Percentiles rank a stretch among this genome's conserved stretches.
Conservation (phyloP, 108 stramenopile species). For the Stephanodiscus minutulus region DNA sequence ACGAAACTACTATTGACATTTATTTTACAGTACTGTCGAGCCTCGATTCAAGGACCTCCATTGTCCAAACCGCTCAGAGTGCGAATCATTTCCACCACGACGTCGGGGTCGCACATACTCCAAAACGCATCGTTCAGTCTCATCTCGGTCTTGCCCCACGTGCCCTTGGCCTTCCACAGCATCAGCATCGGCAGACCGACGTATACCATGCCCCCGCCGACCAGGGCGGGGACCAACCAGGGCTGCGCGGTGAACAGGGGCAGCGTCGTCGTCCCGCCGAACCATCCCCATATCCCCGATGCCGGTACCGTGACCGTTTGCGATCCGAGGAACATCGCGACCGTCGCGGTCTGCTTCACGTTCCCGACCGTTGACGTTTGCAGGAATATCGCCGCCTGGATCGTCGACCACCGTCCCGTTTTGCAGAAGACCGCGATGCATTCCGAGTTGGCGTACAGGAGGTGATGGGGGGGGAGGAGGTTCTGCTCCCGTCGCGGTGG, state of each 20-base stretch:
- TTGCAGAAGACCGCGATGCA: constrained; percentile 84
- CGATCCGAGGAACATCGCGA: constrained; percentile 62
- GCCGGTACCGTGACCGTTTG: constrained; percentile 73
- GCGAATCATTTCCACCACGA: constrained; percentile 45
- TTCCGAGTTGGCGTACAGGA: constrained; percentile 80
- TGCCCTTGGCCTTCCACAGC: constrained; percentile 46
- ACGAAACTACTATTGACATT: too few relatives aligned
- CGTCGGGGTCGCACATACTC: constrained; percentile 33
- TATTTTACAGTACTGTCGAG: too few relatives aligned
- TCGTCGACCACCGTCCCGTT: constrained; percentile 49
- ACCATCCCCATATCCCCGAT: constrained; percentile 79
- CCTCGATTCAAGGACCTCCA: background rate
- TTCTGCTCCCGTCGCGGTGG: constrained; percentile 9
- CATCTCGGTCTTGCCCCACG: constrained; percentile 46
- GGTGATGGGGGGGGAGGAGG: constrained; percentile 71
- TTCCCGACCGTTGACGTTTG: constrained; percentile 68
- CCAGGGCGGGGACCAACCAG: constrained; percentile 68
- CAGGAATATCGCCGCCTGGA: constrained; percentile 47
- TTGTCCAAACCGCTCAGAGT: constrained; percentile 33
- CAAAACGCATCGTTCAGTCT: constrained; percentile 56
- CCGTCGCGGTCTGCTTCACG: constrained; percentile 70
- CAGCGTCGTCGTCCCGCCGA: constrained; percentile 64
- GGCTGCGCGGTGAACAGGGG: constrained; percentile 63
- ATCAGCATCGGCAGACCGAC: constrained; percentile 66
- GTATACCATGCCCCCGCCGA: constrained; percentile 69